phyloP scores from a whole-genome alignment of 1,284 basidiomycete genomes.

The Rhodotorula glutinis region DNA sequence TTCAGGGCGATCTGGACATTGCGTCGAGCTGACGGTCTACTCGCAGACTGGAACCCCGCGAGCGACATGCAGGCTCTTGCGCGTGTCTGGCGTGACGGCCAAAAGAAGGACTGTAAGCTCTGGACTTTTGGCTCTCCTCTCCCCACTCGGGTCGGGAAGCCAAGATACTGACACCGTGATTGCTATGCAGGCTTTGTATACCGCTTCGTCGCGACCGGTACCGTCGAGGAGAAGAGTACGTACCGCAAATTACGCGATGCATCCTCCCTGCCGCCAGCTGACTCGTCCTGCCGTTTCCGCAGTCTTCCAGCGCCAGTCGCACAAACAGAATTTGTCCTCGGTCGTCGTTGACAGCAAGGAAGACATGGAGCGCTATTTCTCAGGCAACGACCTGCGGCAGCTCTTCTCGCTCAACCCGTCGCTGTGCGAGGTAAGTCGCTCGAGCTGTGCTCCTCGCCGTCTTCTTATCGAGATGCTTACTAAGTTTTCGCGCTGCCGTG shows the following conservation, averaged over 20 bases:
- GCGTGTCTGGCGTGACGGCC: slow-evolving; percentile 98
- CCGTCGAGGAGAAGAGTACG: slow-evolving; percentile 92
- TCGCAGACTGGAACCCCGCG: slow-evolving; percentile 92
- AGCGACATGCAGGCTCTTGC: slow-evolving; percentile 98
- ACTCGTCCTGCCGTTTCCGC: background rate
- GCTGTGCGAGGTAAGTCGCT: slow-evolving; percentile 29
- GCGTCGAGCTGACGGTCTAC: background rate
- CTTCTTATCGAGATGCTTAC: too few relatives aligned
- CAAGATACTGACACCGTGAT: background rate
- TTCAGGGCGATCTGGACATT: background rate
- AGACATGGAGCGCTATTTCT: slow-evolving; percentile 93
- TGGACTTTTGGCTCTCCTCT: background rate
- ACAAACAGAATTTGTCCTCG: slow-evolving; percentile 93
- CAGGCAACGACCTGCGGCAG: slow-evolving; percentile 80
- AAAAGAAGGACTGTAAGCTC: slow-evolving; percentile 92
- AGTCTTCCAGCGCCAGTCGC: slow-evolving; percentile 56
- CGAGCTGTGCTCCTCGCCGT: too few relatives aligned
- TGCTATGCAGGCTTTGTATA: slow-evolving; percentile 81
- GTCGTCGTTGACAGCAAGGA: slow-evolving; percentile 97
- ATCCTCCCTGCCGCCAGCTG: background rate
- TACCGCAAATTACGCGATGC: background rate
- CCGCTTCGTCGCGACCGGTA: slow-evolving; percentile 94
- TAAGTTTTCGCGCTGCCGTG: too few relatives aligned
- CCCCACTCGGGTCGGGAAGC: too few relatives aligned
- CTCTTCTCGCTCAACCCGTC: slow-evolving; percentile 77